phyloP scores from a whole-genome alignment of 257 asterid genomes.

The Prunella vulgaris region DNA sequence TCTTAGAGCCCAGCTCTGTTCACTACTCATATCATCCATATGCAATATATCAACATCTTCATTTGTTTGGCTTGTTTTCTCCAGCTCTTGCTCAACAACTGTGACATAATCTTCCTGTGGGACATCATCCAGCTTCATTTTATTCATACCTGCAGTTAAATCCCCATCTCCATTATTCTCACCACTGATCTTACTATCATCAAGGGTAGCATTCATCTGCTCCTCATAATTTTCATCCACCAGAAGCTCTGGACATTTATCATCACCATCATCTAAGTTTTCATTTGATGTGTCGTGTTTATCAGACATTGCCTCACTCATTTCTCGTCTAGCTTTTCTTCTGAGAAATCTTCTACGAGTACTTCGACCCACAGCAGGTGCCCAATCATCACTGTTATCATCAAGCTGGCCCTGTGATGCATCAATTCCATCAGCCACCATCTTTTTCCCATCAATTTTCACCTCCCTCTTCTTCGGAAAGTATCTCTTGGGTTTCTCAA shows the following conservation, averaged over 20 bases:
- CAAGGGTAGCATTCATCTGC: slow-evolving; percentile 14
- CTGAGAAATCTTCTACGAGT: slow-evolving; percentile 87
- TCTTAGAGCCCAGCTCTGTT: slow-evolving; percentile 91
- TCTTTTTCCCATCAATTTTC: slow-evolving; percentile 73
- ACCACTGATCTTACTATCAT: slow-evolving; percentile 11
- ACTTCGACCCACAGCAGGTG: slow-evolving; percentile 89
- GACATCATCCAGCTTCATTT: slow-evolving; percentile 57
- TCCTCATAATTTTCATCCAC: slow-evolving; percentile 38
- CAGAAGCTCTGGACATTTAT: slow-evolving; percentile 45
- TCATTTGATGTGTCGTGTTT: slow-evolving; percentile 37
- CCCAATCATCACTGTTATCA: slow-evolving; percentile 63
- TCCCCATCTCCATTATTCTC: slow-evolving; percentile 33
- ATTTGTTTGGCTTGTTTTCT: slow-evolving; percentile 34
- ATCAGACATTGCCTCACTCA: slow-evolving; percentile 37
- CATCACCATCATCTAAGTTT: slow-evolving; percentile 29
- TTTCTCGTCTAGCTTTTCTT: slow-evolving; percentile 85
- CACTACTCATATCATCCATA: slow-evolving; percentile 71
- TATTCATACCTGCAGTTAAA: slow-evolving; percentile 41
- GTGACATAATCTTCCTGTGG: slow-evolving; percentile 23
- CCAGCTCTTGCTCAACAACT: slow-evolving; percentile 38
- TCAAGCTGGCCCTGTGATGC: slow-evolving; percentile 79
- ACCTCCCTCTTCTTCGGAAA: slow-evolving; percentile 53
- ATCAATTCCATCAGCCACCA: slow-evolving; percentile 85
- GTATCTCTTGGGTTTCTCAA: slow-evolving; percentile 44
- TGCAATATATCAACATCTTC: slow-evolving; percentile 42